Evolutionary conservation across 345 rosid genomes (phyloP), one percentile per base, ranked within the genome.

Genomic region (thale cress (Arabidopsis thaliana)): DNA sequence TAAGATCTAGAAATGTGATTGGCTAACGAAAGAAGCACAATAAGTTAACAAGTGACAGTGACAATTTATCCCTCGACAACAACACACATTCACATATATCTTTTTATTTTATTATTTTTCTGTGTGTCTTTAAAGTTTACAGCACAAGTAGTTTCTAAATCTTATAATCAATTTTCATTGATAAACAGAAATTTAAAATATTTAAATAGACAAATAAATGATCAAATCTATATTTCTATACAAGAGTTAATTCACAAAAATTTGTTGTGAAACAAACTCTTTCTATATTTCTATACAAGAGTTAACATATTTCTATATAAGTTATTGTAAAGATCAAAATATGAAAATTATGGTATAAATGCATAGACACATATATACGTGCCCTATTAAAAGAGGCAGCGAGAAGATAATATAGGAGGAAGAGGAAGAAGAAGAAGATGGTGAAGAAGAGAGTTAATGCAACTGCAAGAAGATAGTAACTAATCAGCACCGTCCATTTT

Each of bases 21-120:
- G 72, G 67, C 34, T 66, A 8, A 66, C 7, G n/a, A 46, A 22
- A 52, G 55, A 51, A 24, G 66, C 78, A 74, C 41, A 65, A 48
- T 57, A 64, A 64, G 12, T 63, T 52, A 23, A 59, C 34, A 20
- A 56, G 48, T 3, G 30, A 28, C 30, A 22, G 34, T 46, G 48
- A 49, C 59, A 60, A 38, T 37, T 50, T 50, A 71, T 71, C 59
- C 20, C 5, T 46, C 38, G 8, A n/a, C 38, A 34, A 24, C 38
- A 34, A 24, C 16, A 23, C 59, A 25, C 66, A 45, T 42, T 70
- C 57, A 33, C 65, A 56, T 56, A 28, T 50, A 50, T 23, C 14
- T 30, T n/a, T 8, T 65, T 8, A 4, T 38, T 69, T 30, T 41
- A 41, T 69, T 69, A 30, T 0, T 24, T 38, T 51, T 24, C 23